Conservation (phyloP, 2,329 filamentous ascomycete genomes). For the Exophiala sideris region DNA sequence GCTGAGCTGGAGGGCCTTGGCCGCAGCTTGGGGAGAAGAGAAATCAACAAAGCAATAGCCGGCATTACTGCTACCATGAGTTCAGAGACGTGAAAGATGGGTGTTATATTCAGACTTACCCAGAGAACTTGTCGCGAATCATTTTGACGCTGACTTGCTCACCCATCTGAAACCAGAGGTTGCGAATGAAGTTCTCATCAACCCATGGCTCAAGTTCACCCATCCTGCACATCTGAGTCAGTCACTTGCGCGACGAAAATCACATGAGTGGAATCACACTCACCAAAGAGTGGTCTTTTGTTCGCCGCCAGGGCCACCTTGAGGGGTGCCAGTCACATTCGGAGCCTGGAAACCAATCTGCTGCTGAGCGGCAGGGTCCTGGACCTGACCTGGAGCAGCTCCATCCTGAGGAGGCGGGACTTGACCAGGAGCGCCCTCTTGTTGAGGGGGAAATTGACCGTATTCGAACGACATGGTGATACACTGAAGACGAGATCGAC, state of each 20-base stretch:
- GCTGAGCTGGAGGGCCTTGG: conserved; percentile 86
- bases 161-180: conserved; percentile 87
- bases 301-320: conserved; percentile 51
- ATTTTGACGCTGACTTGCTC: conserved; percentile 98
- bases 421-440: conserved; percentile 52
- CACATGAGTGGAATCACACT: conserved; percentile 27
- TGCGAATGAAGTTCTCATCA: conserved; percentile 97
- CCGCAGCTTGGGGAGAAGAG: conserved; percentile 72
- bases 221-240: conserved; percentile 66
- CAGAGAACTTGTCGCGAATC: conserved; percentile 98
- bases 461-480: conserved; percentile 64
- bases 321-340: conserved; percentile 41
- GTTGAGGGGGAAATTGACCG: conserved; percentile 58
- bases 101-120: conserved; percentile 55
- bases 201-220: conserved; percentile 99
- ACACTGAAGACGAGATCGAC: conserved; percentile 13
- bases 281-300: conserved; percentile 58
- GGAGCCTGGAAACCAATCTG: conserved; percentile 51
- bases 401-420: conserved; percentile 47
- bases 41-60: conserved; percentile 99
- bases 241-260: neutral
- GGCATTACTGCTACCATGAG: conserved; percentile 68
- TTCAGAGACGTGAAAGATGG: conserved; percentile 28
- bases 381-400: conserved; percentile 52
- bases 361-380: conserved; percentile 42